These are phyloP conservation scores for Myochromella boudieri DNA, from an alignment of 768 basidiomycete species.

Conservation along the genomic window DNA sequence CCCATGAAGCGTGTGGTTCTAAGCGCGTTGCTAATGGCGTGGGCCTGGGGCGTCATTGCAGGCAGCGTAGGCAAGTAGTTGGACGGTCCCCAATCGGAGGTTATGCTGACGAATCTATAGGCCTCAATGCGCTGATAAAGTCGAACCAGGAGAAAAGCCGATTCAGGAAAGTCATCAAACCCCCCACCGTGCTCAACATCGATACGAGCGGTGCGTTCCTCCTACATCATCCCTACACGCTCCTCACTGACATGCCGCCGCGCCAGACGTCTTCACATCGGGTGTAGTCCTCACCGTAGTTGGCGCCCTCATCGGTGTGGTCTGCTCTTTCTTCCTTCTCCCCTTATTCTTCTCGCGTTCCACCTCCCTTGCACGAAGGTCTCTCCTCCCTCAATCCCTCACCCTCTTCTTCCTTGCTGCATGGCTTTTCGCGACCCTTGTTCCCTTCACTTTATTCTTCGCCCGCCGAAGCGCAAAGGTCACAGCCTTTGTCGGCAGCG, in stretches of 20 bases:
- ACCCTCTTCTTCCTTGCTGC: constrained; percentile 40
- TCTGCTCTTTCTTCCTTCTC: constrained; percentile 25
- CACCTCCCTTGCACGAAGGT: constrained; percentile 22
- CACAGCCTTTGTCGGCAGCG: constrained; percentile 36
- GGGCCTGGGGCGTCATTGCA: constrained; percentile 20
- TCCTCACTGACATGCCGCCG: neutral
- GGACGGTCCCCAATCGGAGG: neutral
- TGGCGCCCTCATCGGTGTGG: constrained; percentile 30
- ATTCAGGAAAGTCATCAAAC: constrained; percentile 30
- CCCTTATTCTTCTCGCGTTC: constrained; percentile 19
- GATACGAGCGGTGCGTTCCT: constrained; percentile 31
- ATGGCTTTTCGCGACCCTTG: constrained; percentile 41
- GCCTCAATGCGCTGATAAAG: constrained; percentile 41
- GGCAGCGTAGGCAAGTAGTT: constrained; percentile 18
- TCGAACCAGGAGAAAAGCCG: constrained; percentile 36
- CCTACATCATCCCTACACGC: neutral
- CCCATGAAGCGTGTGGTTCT: constrained; percentile 14
- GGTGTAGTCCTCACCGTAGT: constrained; percentile 36
- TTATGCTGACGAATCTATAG: constrained; percentile 18
- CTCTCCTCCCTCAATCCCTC: constrained; percentile 33
- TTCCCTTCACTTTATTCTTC: constrained; percentile 26
- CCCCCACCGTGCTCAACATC: constrained; percentile 34
- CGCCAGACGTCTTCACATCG: constrained; percentile 37
- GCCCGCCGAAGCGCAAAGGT: constrained; percentile 45
- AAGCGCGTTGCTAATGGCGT: constrained; percentile 18